A percentile compares a stretch with the other conserved stretches of the same genome.
Conservation (phyloP, 208 protist genomes). For the Leishmania tarentolae region DNA sequence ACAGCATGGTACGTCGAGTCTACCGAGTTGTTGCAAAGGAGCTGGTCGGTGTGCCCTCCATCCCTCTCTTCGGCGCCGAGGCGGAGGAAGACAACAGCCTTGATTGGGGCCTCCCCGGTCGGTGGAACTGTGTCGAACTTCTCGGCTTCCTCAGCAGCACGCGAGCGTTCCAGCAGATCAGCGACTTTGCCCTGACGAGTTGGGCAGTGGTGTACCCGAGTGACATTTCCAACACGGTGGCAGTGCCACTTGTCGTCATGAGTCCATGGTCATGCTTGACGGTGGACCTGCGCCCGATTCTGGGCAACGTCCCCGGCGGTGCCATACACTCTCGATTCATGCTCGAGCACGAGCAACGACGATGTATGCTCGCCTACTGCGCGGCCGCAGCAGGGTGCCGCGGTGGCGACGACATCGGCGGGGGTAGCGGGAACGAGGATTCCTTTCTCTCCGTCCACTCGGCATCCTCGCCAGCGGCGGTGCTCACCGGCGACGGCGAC, state of each 20-base stretch:
- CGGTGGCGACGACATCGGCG: slow-evolving; percentile 5
- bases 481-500: slow-evolving; percentile 14
- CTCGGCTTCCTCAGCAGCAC: slow-evolving; percentile 43
- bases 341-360: slow-evolving; percentile 38
- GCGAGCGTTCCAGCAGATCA: slow-evolving; percentile 50
- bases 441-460: slow-evolving; percentile 36
- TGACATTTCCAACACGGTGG: background rate
- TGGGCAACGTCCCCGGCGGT: slow-evolving; percentile 9
- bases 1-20: slow-evolving; percentile 16
- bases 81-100: slow-evolving; percentile 4
- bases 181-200: slow-evolving; percentile 52
- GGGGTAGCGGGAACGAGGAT: slow-evolving; percentile 16
- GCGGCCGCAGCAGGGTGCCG: slow-evolving; percentile 18
- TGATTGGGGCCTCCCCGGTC: slow-evolving; percentile 7
- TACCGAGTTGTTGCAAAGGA: slow-evolving; percentile 10
- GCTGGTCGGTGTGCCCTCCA: slow-evolving; percentile 7
- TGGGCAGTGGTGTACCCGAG: slow-evolving; percentile 37
- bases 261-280: slow-evolving; percentile 31
- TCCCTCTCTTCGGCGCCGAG: background rate
- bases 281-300: slow-evolving; percentile 30
- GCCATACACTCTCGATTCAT: slow-evolving; percentile 41
- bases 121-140: slow-evolving; percentile 38
- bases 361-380: slow-evolving; percentile 33
- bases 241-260: slow-evolving; percentile 18
- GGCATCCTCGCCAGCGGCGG: slow-evolving; percentile 12